Evolutionary conservation across 2,329 filamentous ascomycete genomes (phyloP), one percentile per base, ranked within the genome.

Genomic region (Calonectria hongkongensis): DNA sequence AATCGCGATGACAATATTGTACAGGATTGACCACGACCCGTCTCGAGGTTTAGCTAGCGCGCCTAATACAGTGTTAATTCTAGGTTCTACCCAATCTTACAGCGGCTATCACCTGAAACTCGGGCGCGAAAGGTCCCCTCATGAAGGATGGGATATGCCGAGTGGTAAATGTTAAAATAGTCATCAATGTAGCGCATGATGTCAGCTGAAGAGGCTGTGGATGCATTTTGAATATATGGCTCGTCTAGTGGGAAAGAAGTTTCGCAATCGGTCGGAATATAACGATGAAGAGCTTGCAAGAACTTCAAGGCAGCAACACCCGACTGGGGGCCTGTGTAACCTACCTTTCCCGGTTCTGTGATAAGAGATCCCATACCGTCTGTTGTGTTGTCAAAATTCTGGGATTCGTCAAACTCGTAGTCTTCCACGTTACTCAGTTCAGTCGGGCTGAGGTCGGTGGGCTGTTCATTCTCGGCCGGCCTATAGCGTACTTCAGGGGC

Each of bases 131-230:
- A 87, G 0, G 82, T 84, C 10, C 82, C 79, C 62, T 87, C 85
- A 65, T 87, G 84, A 2, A 87, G 73, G 9, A 87, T 78, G 0
- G 85, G 86, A 66, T 86, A 87, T 8, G 82, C 81, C 5, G 81
- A 75, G 70, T 87, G 85, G 72, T 85, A 86, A 21, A 82, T 77
- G 3, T 77, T 71, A 66, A 87, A 87, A 71, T 86, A 87, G 2
- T 83, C 80, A 51, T 81, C 78, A 13, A 84, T 80, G 67, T 74
- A 65, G 67, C 70, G 36, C 28, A 47, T 45, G 21, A 78, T 60
- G 4, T 73, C 71, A 7, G 73, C 63, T 10, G 68, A 33, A 30
- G 71, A 41, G 12, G 69, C 47, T 21, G 45, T 43, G 10, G 71
- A 16, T 27, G 51, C 54, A 30, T 43, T 63, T 16, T 56, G 71